Evolutionary conservation across 345 rosid genomes (phyloP).

Genomic region (Eucalyptus paniculata): DNA sequence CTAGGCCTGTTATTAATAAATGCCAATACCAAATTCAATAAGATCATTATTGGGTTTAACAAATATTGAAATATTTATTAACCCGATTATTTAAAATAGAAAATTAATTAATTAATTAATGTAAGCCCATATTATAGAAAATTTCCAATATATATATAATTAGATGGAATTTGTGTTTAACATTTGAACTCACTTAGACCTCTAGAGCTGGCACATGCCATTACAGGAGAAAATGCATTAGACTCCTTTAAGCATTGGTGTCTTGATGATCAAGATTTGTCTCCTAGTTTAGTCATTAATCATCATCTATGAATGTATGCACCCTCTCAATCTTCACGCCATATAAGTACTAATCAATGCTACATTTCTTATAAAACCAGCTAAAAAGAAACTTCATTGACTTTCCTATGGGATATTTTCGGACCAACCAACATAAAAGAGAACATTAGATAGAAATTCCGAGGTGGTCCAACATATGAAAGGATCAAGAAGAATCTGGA

Average conservation of each 20-base stretch:
- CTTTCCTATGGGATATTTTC: not conserved
- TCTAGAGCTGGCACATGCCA: not conserved
- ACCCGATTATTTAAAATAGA: too few relatives aligned
- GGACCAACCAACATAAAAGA: not conserved
- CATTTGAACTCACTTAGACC: not conserved
- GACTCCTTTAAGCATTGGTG: not conserved
- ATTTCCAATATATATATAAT: not conserved
- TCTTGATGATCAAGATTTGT: not conserved
- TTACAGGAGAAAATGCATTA: not conserved
- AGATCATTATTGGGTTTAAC: too few relatives aligned
- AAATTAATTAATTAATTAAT: too few relatives aligned
- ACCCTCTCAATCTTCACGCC: not conserved
- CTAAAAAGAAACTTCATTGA: not conserved
- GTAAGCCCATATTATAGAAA: too few relatives aligned
- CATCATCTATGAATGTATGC: not conserved
- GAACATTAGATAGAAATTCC: not conserved
- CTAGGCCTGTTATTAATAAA: too few relatives aligned
- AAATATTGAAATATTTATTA: too few relatives aligned
- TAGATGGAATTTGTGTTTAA: not conserved
- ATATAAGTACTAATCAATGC: not conserved
- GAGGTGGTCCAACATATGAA: not conserved
- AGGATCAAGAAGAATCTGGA: not conserved
- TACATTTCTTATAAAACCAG: not conserved
- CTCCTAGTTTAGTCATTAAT: not conserved
- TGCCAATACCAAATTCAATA: too few relatives aligned